A percentile compares a stretch with the other conserved stretches of the same genome.
These are phyloP conservation scores for Leishmania lainsoni DNA, from an alignment of 208 protist genomes.

Conservation along the genomic window DNA sequence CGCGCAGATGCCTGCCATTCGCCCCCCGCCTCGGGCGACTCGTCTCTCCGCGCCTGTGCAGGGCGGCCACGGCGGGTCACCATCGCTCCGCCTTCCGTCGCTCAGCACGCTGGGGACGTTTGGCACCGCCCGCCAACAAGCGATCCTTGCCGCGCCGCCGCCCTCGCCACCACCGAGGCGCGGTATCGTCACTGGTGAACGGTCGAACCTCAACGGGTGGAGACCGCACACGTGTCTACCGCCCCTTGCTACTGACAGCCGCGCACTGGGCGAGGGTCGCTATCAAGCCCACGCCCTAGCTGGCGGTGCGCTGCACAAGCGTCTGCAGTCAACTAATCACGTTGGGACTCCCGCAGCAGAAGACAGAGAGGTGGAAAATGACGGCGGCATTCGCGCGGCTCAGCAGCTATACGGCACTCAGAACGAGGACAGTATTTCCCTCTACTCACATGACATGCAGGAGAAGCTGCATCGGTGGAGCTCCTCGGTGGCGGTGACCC, in stretches of 20 bases:
- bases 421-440: background rate
- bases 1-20: background rate
- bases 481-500: constrained; percentile 3
- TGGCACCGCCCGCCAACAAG: background rate
- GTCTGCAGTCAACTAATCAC: background rate
- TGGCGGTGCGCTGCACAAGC: background rate
- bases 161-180: constrained; percentile 47
- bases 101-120: background rate
- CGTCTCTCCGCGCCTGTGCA: background rate
- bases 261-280: constrained; percentile 28
- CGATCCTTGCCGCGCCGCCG: too few species aligned
- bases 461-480: background rate
- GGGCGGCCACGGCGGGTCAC: too few species aligned
- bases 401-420: constrained; percentile 8
- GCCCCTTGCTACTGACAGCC: constrained; percentile 54
- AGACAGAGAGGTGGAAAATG: background rate
- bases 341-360: background rate
- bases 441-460: background rate
- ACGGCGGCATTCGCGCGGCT: background rate
- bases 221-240: constrained; percentile 41
- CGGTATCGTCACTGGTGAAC: constrained; percentile 48
- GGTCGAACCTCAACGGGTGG: constrained; percentile 44
- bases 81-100: background rate
- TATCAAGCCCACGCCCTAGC: background rate
- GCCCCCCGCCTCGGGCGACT: background rate